Conservation (phyloP, 495 filamentous ascomycete genomes). For the Neurospora hispaniola region DNA sequence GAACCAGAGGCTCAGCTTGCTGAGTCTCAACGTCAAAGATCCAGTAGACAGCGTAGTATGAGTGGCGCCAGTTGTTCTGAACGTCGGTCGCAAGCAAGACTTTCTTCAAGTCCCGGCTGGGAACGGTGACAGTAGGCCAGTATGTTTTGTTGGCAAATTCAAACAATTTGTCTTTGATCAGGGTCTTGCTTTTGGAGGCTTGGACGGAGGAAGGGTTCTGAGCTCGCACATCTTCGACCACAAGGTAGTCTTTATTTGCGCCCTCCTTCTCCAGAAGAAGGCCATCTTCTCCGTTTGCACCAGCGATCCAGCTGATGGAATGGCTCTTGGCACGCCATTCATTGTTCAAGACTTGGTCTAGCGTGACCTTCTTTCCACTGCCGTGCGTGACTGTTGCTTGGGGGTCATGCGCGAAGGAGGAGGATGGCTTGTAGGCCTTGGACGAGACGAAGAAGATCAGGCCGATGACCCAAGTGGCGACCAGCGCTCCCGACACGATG, state of each 20-base stretch:
- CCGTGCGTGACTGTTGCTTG: conserved; percentile 52
- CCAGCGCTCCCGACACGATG: conserved; percentile 51
- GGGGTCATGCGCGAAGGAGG: conserved; percentile 54
- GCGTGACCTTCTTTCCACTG: conserved; percentile 64
- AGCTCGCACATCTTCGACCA: conserved; percentile 75
- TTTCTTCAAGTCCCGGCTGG: conserved; percentile 72
- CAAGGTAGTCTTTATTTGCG: conserved; percentile 55
- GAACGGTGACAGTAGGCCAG: conserved; percentile 48
- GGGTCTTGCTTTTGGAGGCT: conserved; percentile 41
- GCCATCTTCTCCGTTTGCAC: conserved; percentile 77
- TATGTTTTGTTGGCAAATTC: conserved; percentile 43
- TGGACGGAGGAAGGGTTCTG: conserved; percentile 28
- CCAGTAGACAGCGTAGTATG: conserved; percentile 77
- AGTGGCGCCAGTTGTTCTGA: conserved; percentile 78
- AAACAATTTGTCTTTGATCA: conserved; percentile 65
- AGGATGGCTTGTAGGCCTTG: conserved; percentile 53
- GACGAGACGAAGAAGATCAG: conserved; percentile 60
- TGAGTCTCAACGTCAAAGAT: conserved; percentile 86
- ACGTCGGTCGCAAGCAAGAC: conserved; percentile 67
- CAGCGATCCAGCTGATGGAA: conserved; percentile 78
- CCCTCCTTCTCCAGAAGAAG: conserved; percentile 59
- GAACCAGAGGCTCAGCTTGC: conserved; percentile 66
- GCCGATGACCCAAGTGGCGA: conserved; percentile 72
- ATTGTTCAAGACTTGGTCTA: conserved; percentile 68
- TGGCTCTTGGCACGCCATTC: conserved; percentile 59